Base-by-base conservation (phyloP, 768 basidiomycete species). In the Hygrocybe punicea region DNA sequence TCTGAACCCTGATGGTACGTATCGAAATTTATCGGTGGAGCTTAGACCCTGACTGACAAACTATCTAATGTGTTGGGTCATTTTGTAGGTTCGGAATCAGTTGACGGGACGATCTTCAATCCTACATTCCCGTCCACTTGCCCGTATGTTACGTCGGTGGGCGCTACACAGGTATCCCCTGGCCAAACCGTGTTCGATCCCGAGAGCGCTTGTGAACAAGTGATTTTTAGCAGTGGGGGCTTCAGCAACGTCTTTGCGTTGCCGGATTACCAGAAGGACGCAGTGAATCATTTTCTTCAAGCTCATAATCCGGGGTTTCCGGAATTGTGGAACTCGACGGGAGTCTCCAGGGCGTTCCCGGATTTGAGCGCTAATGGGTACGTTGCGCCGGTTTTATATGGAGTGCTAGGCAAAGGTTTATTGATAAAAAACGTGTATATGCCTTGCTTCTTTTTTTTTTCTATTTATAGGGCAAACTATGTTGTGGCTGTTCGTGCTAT, bases 361-460 rank as follows among this genome's bases (percentile, higher is more conserved):
- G 80, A 81, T 66, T 65, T 81, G 51, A 66, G 77, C 14, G 77
- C 81, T 1, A 76, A 75, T 65, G 72, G 72, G 74, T 71, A 57
- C 25, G 61, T 63, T 39, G n/a, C 55, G 10, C 40, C 14, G 36
- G 34, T 17, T 44, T 33, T 19, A 24, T 40, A 13, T 16, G 21
- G 8, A 39, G 33, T 23, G 17, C n/a, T n/a, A 29, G n/a, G 9
- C 17, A 39, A 58, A 42, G 58, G n/a, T 24, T 44, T 24, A 39
- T 19, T 62, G 25, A 60, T 60, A 56, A 25, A 4, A 24, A 47
- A 29, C 29, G 4, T 29, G 8, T 39, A 11, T n/a, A 10, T 10
- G 34, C n/a, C n/a, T n/a, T n/a, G n/a, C n/a, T n/a, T n/a, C n/a
- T n/a, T n/a, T n/a, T n/a, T n/a, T n/a, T n/a, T n/a, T n/a, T 10